Base-by-base conservation (phyloP, 768 basidiomycete genomes). In the Tricholoma sp. region DNA sequence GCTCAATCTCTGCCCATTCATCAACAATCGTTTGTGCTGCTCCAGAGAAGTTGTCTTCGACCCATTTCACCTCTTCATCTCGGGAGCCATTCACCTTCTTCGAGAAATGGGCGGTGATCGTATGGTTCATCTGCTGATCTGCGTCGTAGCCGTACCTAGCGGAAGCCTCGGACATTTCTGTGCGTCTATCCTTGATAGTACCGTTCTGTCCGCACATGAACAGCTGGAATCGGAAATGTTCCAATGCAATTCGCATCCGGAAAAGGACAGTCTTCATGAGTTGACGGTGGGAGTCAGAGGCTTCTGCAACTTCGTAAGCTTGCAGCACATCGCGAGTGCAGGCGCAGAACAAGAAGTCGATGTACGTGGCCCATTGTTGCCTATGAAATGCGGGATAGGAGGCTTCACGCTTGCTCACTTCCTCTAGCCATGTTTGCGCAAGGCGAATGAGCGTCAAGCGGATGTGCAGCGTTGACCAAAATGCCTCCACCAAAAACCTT, bases 401-500 rank as follows among this genome's bases (percentile, higher is more conserved):
- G 52, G n/a, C 57, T 57, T 3, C 58, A 39, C 14, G 59, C 62
- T 43, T 63, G 60, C 32, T 63, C 37, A 35, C 60, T 47, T 67
- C 67, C 0, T 76, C 70, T 32, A 82, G 64, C 74, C 80, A 80
- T 0, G 63, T 54, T 22, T 57, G 65, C 2, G 75, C 78, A 56
- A 86, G 60, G 37, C 78, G 67, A n/a, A 68, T 74, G 24, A 89
- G 67, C 8, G 70, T 63, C 57, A 85, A 74, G 3, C 86, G 80
- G 24, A 85, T 70, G 24, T 81, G 69, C 37, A 89, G 65, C 5
- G 80, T 79, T 10, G 69, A 61, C 78, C 80, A 82, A 53, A 84
- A 74, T 0, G 84, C 84, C 64, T 88, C 86, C 7, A 86, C 81
- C 11, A 77, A 61, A 69, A 83, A 85, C 35, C 83, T 76, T 43